These are phyloP conservation scores for Anisodus acutangulus DNA, from an alignment of 257 asterid species.

Conservation along the genomic window DNA sequence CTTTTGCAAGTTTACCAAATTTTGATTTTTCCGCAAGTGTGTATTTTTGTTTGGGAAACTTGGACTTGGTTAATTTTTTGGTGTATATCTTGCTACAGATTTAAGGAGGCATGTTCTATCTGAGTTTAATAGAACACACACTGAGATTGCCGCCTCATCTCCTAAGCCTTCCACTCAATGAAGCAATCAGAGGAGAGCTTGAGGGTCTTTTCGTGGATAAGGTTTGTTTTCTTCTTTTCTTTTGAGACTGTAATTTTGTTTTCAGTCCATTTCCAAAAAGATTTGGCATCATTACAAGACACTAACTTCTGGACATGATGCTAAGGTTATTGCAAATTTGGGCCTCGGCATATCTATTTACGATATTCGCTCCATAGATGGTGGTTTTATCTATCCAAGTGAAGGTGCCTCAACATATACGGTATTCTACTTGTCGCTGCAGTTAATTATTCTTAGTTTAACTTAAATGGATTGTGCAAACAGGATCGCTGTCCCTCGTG, in stretches of 20 bases:
- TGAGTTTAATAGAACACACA: slow-evolving; percentile 79
- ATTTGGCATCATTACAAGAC: slow-evolving; percentile 14
- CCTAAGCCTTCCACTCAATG: slow-evolving; percentile 62
- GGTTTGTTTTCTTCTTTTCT: slow-evolving; percentile 42
- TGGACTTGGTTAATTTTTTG: neutral
- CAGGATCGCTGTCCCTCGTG: neutral
- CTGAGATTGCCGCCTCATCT: slow-evolving; percentile 56
- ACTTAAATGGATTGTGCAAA: slow-evolving; percentile 10
- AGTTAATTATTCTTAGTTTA: neutral
- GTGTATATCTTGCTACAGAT: slow-evolving; percentile 12
- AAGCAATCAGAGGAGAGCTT: slow-evolving; percentile 78
- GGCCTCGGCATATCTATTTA: slow-evolving; percentile 78
- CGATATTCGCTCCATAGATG: slow-evolving; percentile 71
- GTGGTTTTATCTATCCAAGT: slow-evolving; percentile 74
- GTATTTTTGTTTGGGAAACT: neutral
- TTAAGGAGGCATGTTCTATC: slow-evolving; percentile 58
- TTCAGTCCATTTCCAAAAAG: neutral
- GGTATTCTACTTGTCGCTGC: slow-evolving; percentile 46
- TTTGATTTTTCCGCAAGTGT: neutral
- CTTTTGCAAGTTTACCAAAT: neutral
- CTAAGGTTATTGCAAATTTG: slow-evolving; percentile 65
- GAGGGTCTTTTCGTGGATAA: slow-evolving; percentile 75
- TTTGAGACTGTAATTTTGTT: neutral
- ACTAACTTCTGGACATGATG: slow-evolving; percentile 24
- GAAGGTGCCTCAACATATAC: slow-evolving; percentile 91